These are phyloP conservation scores for Phytophthora pluvialis DNA, from an alignment of 352 stramenopile species.

Conservation along the genomic window DNA sequence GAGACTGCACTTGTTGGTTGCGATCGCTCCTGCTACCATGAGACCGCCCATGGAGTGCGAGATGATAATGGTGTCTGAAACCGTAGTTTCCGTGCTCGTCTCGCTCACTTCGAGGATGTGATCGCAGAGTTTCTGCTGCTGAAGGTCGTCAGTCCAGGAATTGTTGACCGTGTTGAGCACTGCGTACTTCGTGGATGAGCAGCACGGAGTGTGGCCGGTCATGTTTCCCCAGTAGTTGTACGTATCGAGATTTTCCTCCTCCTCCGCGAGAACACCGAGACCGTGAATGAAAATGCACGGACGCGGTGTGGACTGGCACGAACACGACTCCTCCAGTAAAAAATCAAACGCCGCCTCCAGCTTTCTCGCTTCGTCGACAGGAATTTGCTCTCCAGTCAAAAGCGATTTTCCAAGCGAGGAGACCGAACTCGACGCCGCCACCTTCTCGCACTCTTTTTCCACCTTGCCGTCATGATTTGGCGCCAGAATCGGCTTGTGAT, in stretches of 20 bases:
- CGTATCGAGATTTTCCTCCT: slow-evolving; percentile 32
- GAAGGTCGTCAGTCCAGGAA: slow-evolving; percentile 36
- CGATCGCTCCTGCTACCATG: slow-evolving; percentile 37
- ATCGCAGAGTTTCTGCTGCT: slow-evolving; percentile 44
- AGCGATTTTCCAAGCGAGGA: slow-evolving; percentile 23
- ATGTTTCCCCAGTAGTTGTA: slow-evolving; percentile 50
- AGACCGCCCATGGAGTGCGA: slow-evolving; percentile 48
- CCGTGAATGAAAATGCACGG: slow-evolving; percentile 47
- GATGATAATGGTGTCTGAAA: slow-evolving; percentile 40
- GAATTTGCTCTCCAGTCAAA: slow-evolving; percentile 25
- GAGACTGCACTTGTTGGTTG: slow-evolving; percentile 41
- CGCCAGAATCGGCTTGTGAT: slow-evolving; percentile 12
- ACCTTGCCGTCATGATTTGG: too few species aligned
- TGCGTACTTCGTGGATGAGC: slow-evolving; percentile 33
- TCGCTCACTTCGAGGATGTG: slow-evolving; percentile 29
- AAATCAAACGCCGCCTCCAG: slow-evolving; percentile 20
- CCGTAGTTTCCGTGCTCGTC: slow-evolving; percentile 15
- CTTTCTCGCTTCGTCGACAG: slow-evolving; percentile 1
- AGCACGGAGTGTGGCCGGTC: slow-evolving; percentile 40
- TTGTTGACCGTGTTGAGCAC: slow-evolving; percentile 43
- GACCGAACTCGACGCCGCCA: slow-evolving; percentile 18
- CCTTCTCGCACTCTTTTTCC: slow-evolving; percentile 14
- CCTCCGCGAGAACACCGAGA: slow-evolving; percentile 36
- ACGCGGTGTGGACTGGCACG: slow-evolving; percentile 24
- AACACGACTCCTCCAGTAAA: slow-evolving; percentile 10